Base-by-base conservation (phyloP, 2,329 filamentous ascomycete genomes). In the Phaeoacremonium minimum region DNA sequence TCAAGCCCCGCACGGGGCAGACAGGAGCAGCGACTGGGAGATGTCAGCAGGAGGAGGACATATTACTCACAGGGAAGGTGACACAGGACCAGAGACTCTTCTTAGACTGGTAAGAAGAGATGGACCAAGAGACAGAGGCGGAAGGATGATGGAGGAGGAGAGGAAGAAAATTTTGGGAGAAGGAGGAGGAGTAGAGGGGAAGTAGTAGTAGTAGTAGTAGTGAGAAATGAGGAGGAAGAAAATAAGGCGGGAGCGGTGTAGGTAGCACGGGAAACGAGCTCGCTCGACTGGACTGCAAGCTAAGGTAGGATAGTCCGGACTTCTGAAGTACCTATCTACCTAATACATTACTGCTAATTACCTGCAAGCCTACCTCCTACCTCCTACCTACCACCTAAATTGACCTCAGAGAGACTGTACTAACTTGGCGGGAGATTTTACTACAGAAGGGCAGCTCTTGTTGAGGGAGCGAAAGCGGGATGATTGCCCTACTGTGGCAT, bases 21-120 rank as follows among this genome's bases (percentile, higher is more conserved):
- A 28, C 31, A 36, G 20, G n/a, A 33, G 15, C 18, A 19, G 28
- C 30, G 17, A 12, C n/a, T n/a, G 20, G 12, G 19, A 22, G 28
- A 15, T 30, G 18, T 28, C 32, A 33, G 30, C 32, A n/a, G 19
- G 32, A 32, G 36, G 32, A 29, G 29, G 17, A 22, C 19, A 18
- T 15, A 28, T 15, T 9, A 33, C 19, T 15, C 36, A 38, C 34
- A 35, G 18, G 20, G 32, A 32, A 22, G 29, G 28, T 39, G n/a
- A 19, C 22, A 32, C 17, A 7, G 18, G 16, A 14, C 16, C 33
- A 11, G 22, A 30, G 22, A 32, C 33, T 44, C 41, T 44, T 38
- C 38, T 41, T 33, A 40, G 31, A 30, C 33, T 38, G 13, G 32
- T 11, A 40, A 33, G 36, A 37, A 43, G 37, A 34, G 28, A 39